Percentiles rank a stretch among this genome's conserved stretches.
Evolutionary conservation across 2,329 filamentous ascomycete genomes (phyloP).

Genomic region (Phaeosphaeriaceae sp.): DNA sequence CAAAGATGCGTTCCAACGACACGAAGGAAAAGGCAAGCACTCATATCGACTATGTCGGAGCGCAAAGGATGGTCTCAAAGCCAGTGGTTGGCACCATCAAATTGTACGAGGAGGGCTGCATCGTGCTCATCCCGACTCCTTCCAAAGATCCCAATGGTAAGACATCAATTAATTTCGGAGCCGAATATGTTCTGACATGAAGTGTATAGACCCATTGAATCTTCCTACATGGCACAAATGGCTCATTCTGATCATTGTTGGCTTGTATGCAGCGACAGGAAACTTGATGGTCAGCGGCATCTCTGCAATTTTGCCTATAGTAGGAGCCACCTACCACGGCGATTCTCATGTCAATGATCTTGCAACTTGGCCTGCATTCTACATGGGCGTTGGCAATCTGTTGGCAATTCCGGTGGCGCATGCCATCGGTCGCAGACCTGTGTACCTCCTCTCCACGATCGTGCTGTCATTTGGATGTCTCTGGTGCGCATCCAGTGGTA

Average conservation of each 20-base stretch:
- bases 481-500: slow-evolving; percentile 13
- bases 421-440: slow-evolving; percentile 13
- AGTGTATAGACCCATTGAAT: slow-evolving; percentile 10
- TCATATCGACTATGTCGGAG: slow-evolving; percentile 14
- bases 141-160: slow-evolving; percentile 16
- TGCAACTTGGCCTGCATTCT: slow-evolving; percentile 17
- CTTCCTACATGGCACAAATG: slow-evolving; percentile 17
- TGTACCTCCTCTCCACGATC: slow-evolving; percentile 14
- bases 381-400: slow-evolving; percentile 17
- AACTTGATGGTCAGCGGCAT: slow-evolving; percentile 18
- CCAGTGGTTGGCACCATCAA: slow-evolving; percentile 18
- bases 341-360: slow-evolving; percentile 13
- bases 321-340: slow-evolving; percentile 7
- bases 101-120: slow-evolving; percentile 13
- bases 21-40: slow-evolving; percentile 6
- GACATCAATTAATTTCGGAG: not conserved
- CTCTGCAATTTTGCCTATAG: slow-evolving; percentile 12
- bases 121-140: slow-evolving; percentile 19
- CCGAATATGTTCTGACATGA: not conserved
- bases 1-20: slow-evolving; percentile 1
- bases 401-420: slow-evolving; percentile 15
- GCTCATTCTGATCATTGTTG: slow-evolving; percentile 14
- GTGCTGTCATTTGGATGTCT: slow-evolving; percentile 13
- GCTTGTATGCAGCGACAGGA: slow-evolving; percentile 13
- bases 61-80: slow-evolving; percentile 17